phyloP scores from a whole-genome alignment of 208 protist species.

The Angomonas ambiguus region DNA sequence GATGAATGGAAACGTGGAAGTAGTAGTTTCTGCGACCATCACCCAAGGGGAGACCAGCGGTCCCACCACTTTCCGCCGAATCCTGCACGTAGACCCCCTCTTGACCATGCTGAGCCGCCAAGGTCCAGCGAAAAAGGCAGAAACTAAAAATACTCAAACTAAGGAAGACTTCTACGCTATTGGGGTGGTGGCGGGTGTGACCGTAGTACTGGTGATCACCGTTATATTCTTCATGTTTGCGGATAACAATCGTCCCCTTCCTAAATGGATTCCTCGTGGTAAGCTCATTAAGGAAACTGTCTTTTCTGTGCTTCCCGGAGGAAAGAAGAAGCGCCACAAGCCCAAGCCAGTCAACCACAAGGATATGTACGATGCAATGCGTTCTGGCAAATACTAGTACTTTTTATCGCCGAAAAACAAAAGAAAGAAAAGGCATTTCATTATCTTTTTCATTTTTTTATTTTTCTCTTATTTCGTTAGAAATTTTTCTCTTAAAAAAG shows the following conservation, averaged over 20 bases:
- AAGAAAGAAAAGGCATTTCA: constrained; percentile 11
- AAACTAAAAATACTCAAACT: constrained; percentile 6
- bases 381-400: constrained; percentile 58
- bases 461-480: neutral
- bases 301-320: constrained; percentile 51
- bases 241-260: constrained; percentile 73
- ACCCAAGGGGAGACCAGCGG: constrained; percentile 20
- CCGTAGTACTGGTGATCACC: constrained; percentile 44
- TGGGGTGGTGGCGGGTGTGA: constrained; percentile 43
- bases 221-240: constrained; percentile 69
- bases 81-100: constrained; percentile 64
- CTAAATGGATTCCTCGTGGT: constrained; percentile 76
- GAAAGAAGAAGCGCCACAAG: constrained; percentile 44
- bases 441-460: constrained; percentile 11
- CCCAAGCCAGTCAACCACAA: constrained; percentile 49
- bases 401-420: neutral
- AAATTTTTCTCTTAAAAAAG: neutral
- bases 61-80: constrained; percentile 46
- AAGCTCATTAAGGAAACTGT: constrained; percentile 78
- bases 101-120: constrained; percentile 70
- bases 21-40: constrained; percentile 51
- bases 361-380: constrained; percentile 87
- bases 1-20: constrained; percentile 43
- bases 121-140: constrained; percentile 25
- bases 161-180: constrained; percentile 53